phyloP scores from a whole-genome alignment of 106 monocot species.

The Dactylorhiza incarnata region DNA sequence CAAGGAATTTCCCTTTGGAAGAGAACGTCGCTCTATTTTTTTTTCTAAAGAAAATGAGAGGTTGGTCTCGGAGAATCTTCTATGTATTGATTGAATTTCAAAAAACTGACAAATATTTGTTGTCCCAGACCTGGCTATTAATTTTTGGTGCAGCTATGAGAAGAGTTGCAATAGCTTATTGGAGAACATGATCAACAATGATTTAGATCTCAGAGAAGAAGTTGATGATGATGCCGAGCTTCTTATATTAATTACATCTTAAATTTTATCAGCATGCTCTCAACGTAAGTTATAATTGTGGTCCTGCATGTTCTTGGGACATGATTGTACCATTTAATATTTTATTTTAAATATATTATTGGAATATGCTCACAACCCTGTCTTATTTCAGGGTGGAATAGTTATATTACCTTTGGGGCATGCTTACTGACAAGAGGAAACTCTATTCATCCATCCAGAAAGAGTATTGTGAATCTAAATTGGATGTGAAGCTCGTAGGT shows the following conservation, averaged over 20 bases:
- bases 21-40: slow-evolving; percentile 84
- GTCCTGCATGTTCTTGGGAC: not conserved
- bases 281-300: slow-evolving; percentile 46
- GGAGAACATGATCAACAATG: slow-evolving; percentile 55
- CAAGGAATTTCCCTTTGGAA: slow-evolving; percentile 43
- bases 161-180: slow-evolving; percentile 48
- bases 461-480: not conserved
- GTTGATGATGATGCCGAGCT: slow-evolving; percentile 54
- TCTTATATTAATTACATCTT: slow-evolving; percentile 64
- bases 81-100: not conserved
- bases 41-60: slow-evolving; percentile 77
- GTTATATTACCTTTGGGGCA: slow-evolving; percentile 80
- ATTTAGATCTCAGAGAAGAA: slow-evolving; percentile 56
- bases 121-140: not conserved
- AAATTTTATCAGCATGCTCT: slow-evolving; percentile 40
- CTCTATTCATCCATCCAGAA: too few relatives aligned
- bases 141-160: slow-evolving; percentile 37
- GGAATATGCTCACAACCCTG: not conserved
- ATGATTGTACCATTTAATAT: not conserved
- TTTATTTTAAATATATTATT: not conserved
- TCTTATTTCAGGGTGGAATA: slow-evolving; percentile 43
- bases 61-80: slow-evolving; percentile 22
- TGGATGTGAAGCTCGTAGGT: too few relatives aligned
- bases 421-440: slow-evolving; percentile 33
- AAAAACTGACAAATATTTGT: not conserved